Evolutionary conservation across 2,329 filamentous ascomycete genomes (phyloP), one percentile per base, ranked within the genome.

Genomic region (Talaromyces piceae): DNA sequence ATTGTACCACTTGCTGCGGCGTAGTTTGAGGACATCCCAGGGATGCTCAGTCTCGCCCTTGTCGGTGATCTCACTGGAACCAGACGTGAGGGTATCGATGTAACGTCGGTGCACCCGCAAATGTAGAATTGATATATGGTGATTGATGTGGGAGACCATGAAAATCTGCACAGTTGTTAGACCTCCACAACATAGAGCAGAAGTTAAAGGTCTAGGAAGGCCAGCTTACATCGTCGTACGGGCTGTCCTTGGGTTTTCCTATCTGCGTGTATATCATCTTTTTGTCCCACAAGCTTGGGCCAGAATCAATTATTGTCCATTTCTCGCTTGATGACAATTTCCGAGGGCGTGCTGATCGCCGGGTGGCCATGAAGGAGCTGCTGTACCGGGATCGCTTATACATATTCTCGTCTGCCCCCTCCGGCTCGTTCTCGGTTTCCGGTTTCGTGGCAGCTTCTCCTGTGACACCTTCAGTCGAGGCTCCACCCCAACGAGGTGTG

Each of bases 61-160:
- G 7, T 53, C 45, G 20, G 51, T 59, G 58, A 57, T 62, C 9
- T 51, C 57, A 55, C 63, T 65, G 13, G 60, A 59, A 6, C 77
- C 79, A 4, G 68, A 68, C 9, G 71, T 73, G 33, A 84, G 66
- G 56, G 75, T 75, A n/a, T 77, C 73, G 28, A 82, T 61, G 61
- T 84, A 84, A 18, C 72, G 68, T 22, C 68, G 66, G 61, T 83
- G 80, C 41, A 84, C 72, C 27, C 74, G 77, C 45, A 84, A 68
- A 57, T 78, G 79, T 48, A 84, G 62, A 45, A 84, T 74, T 51
- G 77, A 75, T 54, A 83, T 71, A 57, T 84, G 81, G 64, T 82
- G 80, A 61, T 83, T 83, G 56, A 83, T 69, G 22, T 78, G 78
- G 11, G 80, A 83, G 45, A 83, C 59, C 72, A 83, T 75, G 64